Percentiles rank a stretch among this genome's conserved stretches.
Evolutionary conservation across 2,329 filamentous ascomycete genomes (phyloP).

Genomic region (Lecanoromycetidae sp.): DNA sequence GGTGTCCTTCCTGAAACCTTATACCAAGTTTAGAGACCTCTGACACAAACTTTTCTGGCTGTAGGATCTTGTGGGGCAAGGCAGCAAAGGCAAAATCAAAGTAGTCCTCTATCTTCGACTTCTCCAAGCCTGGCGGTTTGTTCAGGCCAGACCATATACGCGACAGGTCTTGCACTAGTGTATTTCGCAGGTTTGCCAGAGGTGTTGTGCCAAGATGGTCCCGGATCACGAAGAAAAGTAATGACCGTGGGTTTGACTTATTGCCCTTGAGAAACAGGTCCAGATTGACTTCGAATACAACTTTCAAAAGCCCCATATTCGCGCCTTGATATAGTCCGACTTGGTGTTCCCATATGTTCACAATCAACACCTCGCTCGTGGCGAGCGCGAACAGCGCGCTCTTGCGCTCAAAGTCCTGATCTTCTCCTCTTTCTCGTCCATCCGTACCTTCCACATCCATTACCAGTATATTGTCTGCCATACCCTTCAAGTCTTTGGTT

Average conservation of each 20-base stretch:
- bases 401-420: constrained; percentile 98
- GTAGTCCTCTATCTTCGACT: constrained; percentile 85
- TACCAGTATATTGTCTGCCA: constrained; percentile 96
- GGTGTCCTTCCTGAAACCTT: constrained; percentile 72
- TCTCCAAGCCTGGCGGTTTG: constrained; percentile 79
- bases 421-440: constrained; percentile 87
- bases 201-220: constrained; percentile 91
- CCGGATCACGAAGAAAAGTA: constrained; percentile 97
- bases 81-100: constrained; percentile 97
- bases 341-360: constrained; percentile 99
- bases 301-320: constrained; percentile 97
- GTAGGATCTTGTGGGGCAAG: constrained; percentile 90
- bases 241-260: constrained; percentile 77
- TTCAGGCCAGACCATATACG: constrained; percentile 89
- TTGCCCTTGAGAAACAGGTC: constrained; percentile 94
- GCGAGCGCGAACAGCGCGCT: constrained; percentile 93
- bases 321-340: constrained; percentile 95
- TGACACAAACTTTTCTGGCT: constrained; percentile 75
- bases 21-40: constrained; percentile 70
- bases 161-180: constrained; percentile 75
- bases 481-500: constrained; percentile 44
- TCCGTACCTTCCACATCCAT: constrained; percentile 99
- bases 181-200: constrained; percentile 77
- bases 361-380: constrained; percentile 92
- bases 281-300: constrained; percentile 96